phyloP scores from a whole-genome alignment of 192 early-diverging fungal species.

The Entomortierella beljakovae region DNA sequence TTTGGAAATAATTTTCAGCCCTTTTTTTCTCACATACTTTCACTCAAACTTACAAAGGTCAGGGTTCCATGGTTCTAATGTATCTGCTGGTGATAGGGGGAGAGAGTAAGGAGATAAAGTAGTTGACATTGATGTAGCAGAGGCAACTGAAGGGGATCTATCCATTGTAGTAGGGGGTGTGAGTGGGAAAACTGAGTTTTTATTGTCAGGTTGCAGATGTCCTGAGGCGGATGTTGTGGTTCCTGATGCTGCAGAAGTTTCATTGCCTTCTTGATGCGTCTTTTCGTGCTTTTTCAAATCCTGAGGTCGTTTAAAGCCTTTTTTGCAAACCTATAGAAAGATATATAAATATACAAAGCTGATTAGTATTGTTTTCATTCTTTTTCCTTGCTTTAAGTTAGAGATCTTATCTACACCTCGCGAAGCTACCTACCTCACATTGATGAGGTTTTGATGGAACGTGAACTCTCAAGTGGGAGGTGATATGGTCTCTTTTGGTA shows the following conservation, averaged over 20 bases:
- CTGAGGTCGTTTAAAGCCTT: constrained; percentile 95
- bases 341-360: neutral
- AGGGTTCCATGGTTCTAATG: constrained; percentile 48
- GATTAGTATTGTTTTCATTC: neutral
- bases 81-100: constrained; percentile 44
- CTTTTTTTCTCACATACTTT: neutral
- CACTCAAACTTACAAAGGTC: constrained; percentile 34
- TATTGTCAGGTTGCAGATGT: constrained; percentile 17
- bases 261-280: constrained; percentile 71
- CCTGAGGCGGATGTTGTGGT: constrained; percentile 22
- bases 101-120: constrained; percentile 38
- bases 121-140: constrained; percentile 18
- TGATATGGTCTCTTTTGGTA: constrained; percentile 95
- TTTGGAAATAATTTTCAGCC: neutral
- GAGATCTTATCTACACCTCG: no score
- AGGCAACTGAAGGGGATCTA: constrained; percentile 39
- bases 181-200: constrained; percentile 11
- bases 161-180: constrained; percentile 31
- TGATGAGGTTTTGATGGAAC: constrained; percentile 91
- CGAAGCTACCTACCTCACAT: constrained; percentile 76
- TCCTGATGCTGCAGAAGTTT: neutral
- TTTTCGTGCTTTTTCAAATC: constrained; percentile 95
- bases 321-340: constrained; percentile 70
- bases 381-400: no score
- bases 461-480: constrained; percentile 96